Conservation (phyloP, 2,329 filamentous ascomycete genomes). For the Hortaea werneckii region DNA sequence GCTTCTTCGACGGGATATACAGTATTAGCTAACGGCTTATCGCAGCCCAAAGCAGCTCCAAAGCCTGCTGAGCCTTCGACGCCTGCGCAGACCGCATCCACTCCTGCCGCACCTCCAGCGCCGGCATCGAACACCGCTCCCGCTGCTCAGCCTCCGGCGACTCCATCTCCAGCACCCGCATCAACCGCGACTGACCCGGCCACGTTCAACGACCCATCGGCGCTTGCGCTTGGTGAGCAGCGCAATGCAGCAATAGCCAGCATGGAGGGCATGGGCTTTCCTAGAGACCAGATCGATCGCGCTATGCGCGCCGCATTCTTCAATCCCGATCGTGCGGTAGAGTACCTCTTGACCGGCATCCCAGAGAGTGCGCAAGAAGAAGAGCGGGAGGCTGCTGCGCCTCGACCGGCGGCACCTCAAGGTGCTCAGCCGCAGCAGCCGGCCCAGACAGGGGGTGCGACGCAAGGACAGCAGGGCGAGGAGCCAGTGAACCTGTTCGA, state of each 20-base stretch:
- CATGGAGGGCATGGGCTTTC: constrained; percentile 97
- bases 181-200: constrained; percentile 26
- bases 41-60: constrained; percentile 52
- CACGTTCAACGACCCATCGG: constrained; percentile 60
- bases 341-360: constrained; percentile 89
- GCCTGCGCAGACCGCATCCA: constrained; percentile 35
- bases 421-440: constrained; percentile 28
- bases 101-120: constrained; percentile 26
- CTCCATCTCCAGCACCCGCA: constrained; percentile 40
- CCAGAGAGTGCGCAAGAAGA: constrained; percentile 73
- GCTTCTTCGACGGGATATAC: neutral
- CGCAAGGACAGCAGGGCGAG: constrained; percentile 40
- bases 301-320: constrained; percentile 95
- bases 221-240: constrained; percentile 77
- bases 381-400: constrained; percentile 43
- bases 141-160: constrained; percentile 40
- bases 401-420: constrained; percentile 17
- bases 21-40: constrained; percentile 26
- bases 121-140: constrained; percentile 47
- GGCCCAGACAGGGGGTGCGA: constrained; percentile 29
- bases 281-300: constrained; percentile 74
- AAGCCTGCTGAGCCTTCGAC: constrained; percentile 28
- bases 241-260: constrained; percentile 73
- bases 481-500: constrained; percentile 82
- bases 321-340: constrained; percentile 94